Evolutionary conservation across 192 early-diverging fungal genomes (phyloP).

Genomic region (Gigaspora rosea): DNA sequence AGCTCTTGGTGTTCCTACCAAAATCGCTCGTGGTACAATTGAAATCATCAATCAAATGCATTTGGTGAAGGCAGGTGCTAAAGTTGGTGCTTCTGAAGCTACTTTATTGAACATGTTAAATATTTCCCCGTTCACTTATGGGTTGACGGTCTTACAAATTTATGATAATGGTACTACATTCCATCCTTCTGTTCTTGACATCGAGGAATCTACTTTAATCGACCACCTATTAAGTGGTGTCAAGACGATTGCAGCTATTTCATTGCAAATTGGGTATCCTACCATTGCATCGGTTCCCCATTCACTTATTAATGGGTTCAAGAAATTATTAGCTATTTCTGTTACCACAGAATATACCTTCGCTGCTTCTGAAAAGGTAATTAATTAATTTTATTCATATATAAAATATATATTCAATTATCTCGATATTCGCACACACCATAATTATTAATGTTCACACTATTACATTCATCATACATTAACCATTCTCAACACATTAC

Average conservation of each 20-base stretch:
- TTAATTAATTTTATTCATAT: neutral
- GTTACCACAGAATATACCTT: constrained; percentile 91
- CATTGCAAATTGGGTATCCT: constrained; percentile 76
- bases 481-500: too few relatives aligned
- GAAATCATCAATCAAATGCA: constrained; percentile 97
- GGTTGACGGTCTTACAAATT: constrained; percentile 90
- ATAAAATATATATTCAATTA: too few relatives aligned
- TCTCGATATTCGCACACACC: too few relatives aligned
- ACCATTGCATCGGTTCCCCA: constrained; percentile 91
- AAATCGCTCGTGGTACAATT: constrained; percentile 99
- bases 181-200: constrained; percentile 85
- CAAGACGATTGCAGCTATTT: constrained; percentile 78
- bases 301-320: constrained; percentile 96
- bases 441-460: too few relatives aligned
- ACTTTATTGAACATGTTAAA: constrained; percentile 98
- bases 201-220: constrained; percentile 74
- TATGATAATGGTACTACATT: constrained; percentile 92
- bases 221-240: constrained; percentile 69
- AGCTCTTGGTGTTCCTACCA: constrained; percentile 99
- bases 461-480: too few relatives aligned
- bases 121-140: constrained; percentile 99
- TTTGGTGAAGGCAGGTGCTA: constrained; percentile 84
- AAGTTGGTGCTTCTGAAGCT: constrained; percentile 98
- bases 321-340: constrained; percentile 92
- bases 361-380: constrained; percentile 79